Base-by-base conservation (phyloP, 768 basidiomycete genomes). In the Tephrocybe rancida region DNA sequence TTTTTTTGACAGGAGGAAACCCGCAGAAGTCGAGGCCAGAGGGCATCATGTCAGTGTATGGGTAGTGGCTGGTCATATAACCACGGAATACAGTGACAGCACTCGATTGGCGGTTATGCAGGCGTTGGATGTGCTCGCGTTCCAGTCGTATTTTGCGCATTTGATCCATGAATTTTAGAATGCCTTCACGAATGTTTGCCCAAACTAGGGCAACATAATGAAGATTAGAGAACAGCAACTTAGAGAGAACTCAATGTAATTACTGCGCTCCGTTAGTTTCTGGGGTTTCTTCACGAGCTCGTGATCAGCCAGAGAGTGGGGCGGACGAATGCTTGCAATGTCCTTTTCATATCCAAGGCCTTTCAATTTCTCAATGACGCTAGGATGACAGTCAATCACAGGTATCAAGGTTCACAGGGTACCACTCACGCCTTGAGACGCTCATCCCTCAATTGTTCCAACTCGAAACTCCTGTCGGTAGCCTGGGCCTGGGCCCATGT, bases 291-390 rank as follows among this genome's bases (percentile, higher is more conserved):
- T 79, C 46, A 83, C 83, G 2, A 75, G 69, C 45, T 63, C 73
- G 48, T 82, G 81, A 11, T 70, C 62, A 24, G 58, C 64, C 26
- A 84, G 65, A 38, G 71, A 72, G 52, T 80, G 75, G 5, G 67
- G 66, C 29, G 64, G 63, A 5, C 61, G 64, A 26, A 81, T 77
- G 29, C 64, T 63, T 13, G 64, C 69, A 16, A 83, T 63, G 50
- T 82, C 82, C n/a, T 68, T 45, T 19, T 69, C 78, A 74, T 76
- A 82, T 27, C 82, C 83, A 24, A 84, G 69, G 22, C 65, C 75
- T 34, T 71, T 70, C 11, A 84, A 61, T 59, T 74, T 79, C 37
- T 70, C 63, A n/a, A 75, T 61, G 37, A 84, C 78, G 16, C 82
- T 84, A 54, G n/a, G n/a, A n/a, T n/a, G n/a, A n/a, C n/a, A n/a